phyloP scores from a whole-genome alignment of 257 asterid species.

The Nicotiana attenuata region DNA sequence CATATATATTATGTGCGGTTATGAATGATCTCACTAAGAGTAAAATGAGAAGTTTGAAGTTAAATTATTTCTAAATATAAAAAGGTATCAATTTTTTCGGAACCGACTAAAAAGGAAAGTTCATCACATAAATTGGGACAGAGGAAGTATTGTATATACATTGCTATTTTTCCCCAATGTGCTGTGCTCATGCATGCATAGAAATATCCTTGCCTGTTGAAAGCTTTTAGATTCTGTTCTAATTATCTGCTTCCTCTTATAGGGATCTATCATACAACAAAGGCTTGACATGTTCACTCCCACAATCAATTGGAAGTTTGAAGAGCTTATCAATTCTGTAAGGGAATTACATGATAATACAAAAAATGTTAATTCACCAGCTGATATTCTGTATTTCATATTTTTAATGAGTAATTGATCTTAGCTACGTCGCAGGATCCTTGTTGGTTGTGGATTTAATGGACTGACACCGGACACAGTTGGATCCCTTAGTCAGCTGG shows the following conservation, averaged over 20 bases:
- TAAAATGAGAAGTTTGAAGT: too few species aligned
- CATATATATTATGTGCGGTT: too few species aligned
- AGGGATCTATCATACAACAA: conserved; percentile 88
- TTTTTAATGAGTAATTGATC: background rate
- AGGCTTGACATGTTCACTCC: conserved; percentile 64
- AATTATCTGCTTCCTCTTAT: background rate
- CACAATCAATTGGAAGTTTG: conserved; percentile 49
- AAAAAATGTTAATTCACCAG: background rate
- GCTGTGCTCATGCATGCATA: background rate
- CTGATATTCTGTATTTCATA: background rate
- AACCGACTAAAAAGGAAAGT: too few species aligned
- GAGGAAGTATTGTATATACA: too few species aligned
- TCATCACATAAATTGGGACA: too few species aligned
- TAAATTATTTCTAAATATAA: too few species aligned
- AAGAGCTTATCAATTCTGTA: conserved; percentile 64
- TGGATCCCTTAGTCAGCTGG: conserved; percentile 58
- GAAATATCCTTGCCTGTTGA: background rate
- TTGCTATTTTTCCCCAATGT: background rate
- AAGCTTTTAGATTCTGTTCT: background rate
- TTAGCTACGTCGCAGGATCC: conserved; percentile 39
- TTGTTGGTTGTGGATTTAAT: conserved; percentile 74
- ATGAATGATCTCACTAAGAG: too few species aligned
- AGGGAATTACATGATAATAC: conserved; percentile 25
- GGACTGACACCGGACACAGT: conserved; percentile 64
- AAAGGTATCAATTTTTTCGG: too few species aligned